phyloP scores from a whole-genome alignment of 805 yeast genomes.

The Metschnikowia baotianmanensis region DNA sequence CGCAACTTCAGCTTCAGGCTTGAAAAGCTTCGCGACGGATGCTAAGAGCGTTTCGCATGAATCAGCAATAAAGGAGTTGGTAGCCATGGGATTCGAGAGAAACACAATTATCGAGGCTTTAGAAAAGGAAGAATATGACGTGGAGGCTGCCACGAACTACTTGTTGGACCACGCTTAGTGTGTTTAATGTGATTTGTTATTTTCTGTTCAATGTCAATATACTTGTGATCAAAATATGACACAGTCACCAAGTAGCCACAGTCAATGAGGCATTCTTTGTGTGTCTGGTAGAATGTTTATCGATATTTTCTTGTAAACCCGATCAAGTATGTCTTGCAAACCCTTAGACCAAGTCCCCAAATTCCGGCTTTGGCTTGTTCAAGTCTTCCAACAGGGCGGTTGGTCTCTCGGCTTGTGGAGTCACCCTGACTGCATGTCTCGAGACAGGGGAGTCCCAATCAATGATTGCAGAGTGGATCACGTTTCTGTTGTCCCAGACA shows the following conservation, averaged over 20 bases:
- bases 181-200: neutral
- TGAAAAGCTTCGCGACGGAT: neutral
- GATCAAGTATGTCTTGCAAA: too few relatives aligned
- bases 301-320: too few relatives aligned
- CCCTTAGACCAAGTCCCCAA: slow-evolving; percentile 7
- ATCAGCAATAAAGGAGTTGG: slow-evolving; percentile 70
- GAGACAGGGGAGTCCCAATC: slow-evolving; percentile 37
- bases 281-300: too few relatives aligned
- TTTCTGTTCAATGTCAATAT: too few relatives aligned
- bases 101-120: slow-evolving; percentile 68
- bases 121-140: slow-evolving; percentile 64
- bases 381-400: slow-evolving; percentile 37
- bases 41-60: slow-evolving; percentile 39
- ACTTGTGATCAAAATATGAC: too few relatives aligned
- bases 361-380: slow-evolving; percentile 24
- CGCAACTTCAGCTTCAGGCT: slow-evolving; percentile 14
- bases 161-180: slow-evolving; percentile 66
- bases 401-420: slow-evolving; percentile 40
- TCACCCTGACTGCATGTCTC: slow-evolving; percentile 36
- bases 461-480: slow-evolving; percentile 34
- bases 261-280: too few relatives aligned
- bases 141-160: slow-evolving; percentile 85
- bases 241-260: too few relatives aligned
- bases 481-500: slow-evolving; percentile 36
- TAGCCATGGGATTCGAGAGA: slow-evolving; percentile 85